Evolutionary conservation across 345 rosid genomes (phyloP).

Genomic region (Citrus australasica): DNA sequence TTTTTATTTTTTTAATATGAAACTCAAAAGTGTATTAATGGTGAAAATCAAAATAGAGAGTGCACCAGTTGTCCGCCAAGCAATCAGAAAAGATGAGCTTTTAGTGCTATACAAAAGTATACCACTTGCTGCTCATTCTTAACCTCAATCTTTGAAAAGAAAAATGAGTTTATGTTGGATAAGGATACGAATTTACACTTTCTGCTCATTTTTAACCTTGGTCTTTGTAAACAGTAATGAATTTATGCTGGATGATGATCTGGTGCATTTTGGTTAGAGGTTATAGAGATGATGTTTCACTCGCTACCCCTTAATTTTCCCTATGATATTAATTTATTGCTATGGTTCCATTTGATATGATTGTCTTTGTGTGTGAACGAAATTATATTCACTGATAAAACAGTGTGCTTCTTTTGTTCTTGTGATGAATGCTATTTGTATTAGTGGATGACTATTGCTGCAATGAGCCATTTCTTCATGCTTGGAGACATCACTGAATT

Average conservation of each 20-base stretch:
- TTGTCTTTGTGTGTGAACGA: neutral
- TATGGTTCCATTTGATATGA: neutral
- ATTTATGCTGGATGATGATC: neutral
- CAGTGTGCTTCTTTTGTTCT: neutral
- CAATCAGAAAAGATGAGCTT: too few species aligned
- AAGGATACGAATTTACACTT: neutral
- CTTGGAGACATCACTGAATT: neutral
- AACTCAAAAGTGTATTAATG: too few species aligned
- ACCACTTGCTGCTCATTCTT: too few species aligned
- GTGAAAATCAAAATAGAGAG: too few species aligned
- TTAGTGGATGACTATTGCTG: neutral
- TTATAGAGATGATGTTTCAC: neutral
- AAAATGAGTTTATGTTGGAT: too few species aligned
- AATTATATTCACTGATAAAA: neutral
- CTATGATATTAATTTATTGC: neutral
- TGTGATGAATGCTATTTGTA: neutral
- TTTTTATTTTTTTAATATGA: too few species aligned
- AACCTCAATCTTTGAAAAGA: too few species aligned
- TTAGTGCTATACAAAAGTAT: too few species aligned
- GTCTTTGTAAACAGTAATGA: neutral
- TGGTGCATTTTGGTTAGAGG: neutral
- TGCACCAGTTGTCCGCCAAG: too few species aligned
- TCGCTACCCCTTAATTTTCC: neutral
- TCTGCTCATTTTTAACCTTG: neutral
- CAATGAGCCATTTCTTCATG: neutral